Conservation (phyloP, 2,329 filamentous ascomycete genomes). For the Golovinomyces cichoracearum region DNA sequence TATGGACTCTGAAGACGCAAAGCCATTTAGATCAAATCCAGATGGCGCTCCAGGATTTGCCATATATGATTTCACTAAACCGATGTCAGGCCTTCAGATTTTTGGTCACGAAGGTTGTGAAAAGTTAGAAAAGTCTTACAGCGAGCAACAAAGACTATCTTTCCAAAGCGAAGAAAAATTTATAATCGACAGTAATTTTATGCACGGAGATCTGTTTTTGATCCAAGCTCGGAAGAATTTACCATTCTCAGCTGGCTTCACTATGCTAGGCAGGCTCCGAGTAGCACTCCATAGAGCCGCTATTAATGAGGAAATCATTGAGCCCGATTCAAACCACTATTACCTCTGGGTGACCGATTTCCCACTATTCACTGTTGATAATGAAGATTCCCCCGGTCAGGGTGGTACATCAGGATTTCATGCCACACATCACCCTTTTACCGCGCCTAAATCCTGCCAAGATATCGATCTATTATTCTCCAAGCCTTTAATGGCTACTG, state of each 20-base stretch:
- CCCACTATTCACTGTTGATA: conserved; percentile 60
- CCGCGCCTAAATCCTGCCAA: conserved; percentile 43
- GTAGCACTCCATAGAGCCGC: conserved; percentile 13
- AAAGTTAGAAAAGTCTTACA: conserved; percentile 16
- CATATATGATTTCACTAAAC: conserved; percentile 45
- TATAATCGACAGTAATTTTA: conserved; percentile 16
- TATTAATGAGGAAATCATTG: conserved; percentile 8
- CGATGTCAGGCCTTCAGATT: conserved; percentile 49
- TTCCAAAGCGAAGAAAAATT: conserved; percentile 7
- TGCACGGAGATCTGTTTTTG: conserved; percentile 55
- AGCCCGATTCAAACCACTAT: conserved; percentile 22
- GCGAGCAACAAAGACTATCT: conserved; percentile 2
- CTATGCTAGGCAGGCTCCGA: conserved; percentile 18
- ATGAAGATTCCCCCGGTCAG: conserved; percentile 33
- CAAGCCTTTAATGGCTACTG: conserved; percentile 45
- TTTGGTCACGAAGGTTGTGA: conserved; percentile 49
- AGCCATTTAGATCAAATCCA: conserved; percentile 37
- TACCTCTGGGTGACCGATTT: conserved; percentile 75
- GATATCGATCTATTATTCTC: conserved; percentile 53
- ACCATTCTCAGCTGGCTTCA: conserved; percentile 49
- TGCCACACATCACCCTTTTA: conserved; percentile 89
- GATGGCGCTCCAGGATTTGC: conserved; percentile 62
- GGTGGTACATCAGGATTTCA: conserved; percentile 56
- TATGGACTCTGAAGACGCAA: conserved; percentile 36
- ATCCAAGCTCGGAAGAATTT: conserved; percentile 46